Percentiles rank a stretch among this genome's conserved stretches.
These are phyloP conservation scores for Suillus lakei DNA, from an alignment of 768 basidiomycete species.

Conservation along the genomic window DNA sequence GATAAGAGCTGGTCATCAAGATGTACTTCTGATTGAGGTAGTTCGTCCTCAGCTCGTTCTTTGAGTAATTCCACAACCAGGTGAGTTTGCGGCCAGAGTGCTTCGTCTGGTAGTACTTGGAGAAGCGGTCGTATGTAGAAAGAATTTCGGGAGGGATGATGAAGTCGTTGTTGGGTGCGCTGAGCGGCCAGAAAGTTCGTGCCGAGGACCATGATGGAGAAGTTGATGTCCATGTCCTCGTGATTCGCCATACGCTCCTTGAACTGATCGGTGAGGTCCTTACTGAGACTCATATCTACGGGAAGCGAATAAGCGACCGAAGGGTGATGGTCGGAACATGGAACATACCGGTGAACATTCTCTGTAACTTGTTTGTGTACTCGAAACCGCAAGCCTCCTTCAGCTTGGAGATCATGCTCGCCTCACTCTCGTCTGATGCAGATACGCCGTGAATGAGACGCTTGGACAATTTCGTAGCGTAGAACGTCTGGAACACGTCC, in stretches of 20 bases:
- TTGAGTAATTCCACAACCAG: slow-evolving; percentile 98
- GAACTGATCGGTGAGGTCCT: slow-evolving; percentile 94
- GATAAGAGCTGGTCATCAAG: slow-evolving; percentile 92
- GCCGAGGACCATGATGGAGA: slow-evolving; percentile 91
- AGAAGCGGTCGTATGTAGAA: slow-evolving; percentile 89
- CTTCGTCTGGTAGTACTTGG: slow-evolving; percentile 90
- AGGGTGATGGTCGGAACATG: neutral
- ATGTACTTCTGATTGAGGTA: slow-evolving; percentile 96
- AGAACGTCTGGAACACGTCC: slow-evolving; percentile 98
- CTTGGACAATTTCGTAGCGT: slow-evolving; percentile 91
- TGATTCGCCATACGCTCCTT: slow-evolving; percentile 92
- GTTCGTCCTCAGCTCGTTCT: slow-evolving; percentile 94
- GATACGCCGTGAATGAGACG: slow-evolving; percentile 91
- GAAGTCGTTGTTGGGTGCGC: slow-evolving; percentile 83
- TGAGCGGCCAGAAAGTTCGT: slow-evolving; percentile 97
- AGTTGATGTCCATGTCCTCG: slow-evolving; percentile 86
- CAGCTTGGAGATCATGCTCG: slow-evolving; percentile 97
- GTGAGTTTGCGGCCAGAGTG: slow-evolving; percentile 95
- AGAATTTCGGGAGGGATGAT: slow-evolving; percentile 87
- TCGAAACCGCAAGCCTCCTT: slow-evolving; percentile 98
- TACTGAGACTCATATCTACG: slow-evolving; percentile 91
- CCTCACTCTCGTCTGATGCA: slow-evolving; percentile 94
- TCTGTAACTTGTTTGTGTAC: slow-evolving; percentile 93
- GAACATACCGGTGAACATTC: slow-evolving; percentile 89
- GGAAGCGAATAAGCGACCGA: slow-evolving; percentile 6